Base-by-base conservation (phyloP, 768 basidiomycete genomes). In the Lentinula lateritia region DNA sequence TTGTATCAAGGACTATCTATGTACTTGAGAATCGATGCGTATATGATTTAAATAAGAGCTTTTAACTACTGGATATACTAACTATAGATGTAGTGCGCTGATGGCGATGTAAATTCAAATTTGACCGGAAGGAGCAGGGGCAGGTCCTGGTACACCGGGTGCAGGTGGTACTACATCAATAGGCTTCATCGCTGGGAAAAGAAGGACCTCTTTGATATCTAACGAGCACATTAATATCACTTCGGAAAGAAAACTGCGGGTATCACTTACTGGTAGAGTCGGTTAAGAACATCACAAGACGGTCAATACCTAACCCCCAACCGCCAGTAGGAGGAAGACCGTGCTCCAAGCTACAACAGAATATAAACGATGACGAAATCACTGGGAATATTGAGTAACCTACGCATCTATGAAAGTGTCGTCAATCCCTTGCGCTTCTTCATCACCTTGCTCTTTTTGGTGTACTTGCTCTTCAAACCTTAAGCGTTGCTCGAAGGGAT, bases 181-280 rank as follows among this genome's bases (percentile, higher is more conserved):
- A 6, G 94, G 95, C 83, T 93, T 93, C 95, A 98, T 97, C 1
- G 95, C 95, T 18, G 95, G 94, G 92, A 98, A 98, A 48, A 96
- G 75, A 41, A 98, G 76, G 39, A 98, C 95, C 72, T 96, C 95
- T 83, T 98, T 98, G 82, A 96, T 95, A 70, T 97, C 92, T 93
- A 20, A 48, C 52, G 58, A 39, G 39, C 7, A 15, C 3, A 9
- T 52, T 16, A 23, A 52, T 59, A 46, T 36, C 23, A 56, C n/a
- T 38, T 12, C 34, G 34, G 5, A 6, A 39, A 15, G 3, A 18
- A 35, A n/a, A 35, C 13, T 20, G 34, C 52, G 23, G 16, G 13
- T 69, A 56, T 18, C 3, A 75, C 88, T 67, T 66, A 94, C 92
- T 96, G 7, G 87, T 88, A n/a, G 93, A 95, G 75, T 99, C 88